Conservation (phyloP, 1,139 yeast species). For the Yamadazyma blattariae region DNA sequence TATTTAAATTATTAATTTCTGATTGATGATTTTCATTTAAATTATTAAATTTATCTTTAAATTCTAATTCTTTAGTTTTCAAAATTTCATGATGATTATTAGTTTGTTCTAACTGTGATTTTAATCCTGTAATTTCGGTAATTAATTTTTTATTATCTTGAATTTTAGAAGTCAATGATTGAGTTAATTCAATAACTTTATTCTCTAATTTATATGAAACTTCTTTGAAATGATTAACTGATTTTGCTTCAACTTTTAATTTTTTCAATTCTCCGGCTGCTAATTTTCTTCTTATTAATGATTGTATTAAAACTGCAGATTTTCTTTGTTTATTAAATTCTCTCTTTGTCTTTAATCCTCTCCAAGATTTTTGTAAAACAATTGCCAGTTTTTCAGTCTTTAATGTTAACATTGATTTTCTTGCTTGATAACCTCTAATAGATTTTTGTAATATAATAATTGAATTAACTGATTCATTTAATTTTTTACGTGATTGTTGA, state of each 20-base stretch:
- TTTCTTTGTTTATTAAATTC: conserved; percentile 38
- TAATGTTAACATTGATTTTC: conserved; percentile 43
- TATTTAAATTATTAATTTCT: conserved; percentile 52
- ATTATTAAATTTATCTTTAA: conserved; percentile 43
- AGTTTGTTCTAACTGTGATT: conserved; percentile 55
- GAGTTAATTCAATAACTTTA: conserved; percentile 92
- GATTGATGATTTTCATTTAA: conserved; percentile 48
- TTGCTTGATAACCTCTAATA: conserved; percentile 64
- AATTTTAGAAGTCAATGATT: conserved; percentile 70
- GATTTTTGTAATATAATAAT: conserved; percentile 64
- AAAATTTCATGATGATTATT: conserved; percentile 55
- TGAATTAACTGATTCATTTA: conserved; percentile 42
- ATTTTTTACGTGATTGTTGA: conserved; percentile 49
- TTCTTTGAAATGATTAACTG: conserved; percentile 85
- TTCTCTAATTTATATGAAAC: conserved; percentile 91
- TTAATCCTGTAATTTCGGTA: conserved; percentile 56
- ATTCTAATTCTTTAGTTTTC: conserved; percentile 55
- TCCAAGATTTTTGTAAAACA: conserved; percentile 65
- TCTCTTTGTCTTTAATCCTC: conserved; percentile 54
- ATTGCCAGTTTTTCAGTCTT: conserved; percentile 64
- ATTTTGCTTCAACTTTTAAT: conserved; percentile 81
- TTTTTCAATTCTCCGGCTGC: conserved; percentile 66
- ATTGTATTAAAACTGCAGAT: conserved; percentile 71
- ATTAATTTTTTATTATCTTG: conserved; percentile 76
- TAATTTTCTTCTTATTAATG: conserved; percentile 69